phyloP scores from a whole-genome alignment of 352 stramenopile species.

The Phytophthora pinifolia region DNA sequence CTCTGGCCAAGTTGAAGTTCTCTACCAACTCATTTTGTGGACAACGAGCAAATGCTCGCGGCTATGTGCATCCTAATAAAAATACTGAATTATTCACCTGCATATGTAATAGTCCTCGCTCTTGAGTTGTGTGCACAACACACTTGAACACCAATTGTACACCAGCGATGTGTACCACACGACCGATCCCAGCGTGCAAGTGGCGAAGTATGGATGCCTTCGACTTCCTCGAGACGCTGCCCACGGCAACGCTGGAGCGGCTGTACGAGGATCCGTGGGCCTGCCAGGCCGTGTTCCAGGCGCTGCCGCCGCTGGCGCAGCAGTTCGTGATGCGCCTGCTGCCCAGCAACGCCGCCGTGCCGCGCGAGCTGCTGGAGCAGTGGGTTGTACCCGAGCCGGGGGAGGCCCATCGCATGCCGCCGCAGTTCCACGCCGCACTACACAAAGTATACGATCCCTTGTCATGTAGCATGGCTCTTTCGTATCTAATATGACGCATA shows the following conservation, averaged over 20 bases:
- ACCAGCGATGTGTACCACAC: background rate
- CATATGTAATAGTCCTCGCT: too few relatives aligned
- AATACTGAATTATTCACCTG: too few relatives aligned
- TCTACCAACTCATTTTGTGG: too few relatives aligned
- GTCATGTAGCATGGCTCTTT: too few relatives aligned
- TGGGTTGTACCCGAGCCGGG: constrained; percentile 63
- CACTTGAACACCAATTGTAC: background rate
- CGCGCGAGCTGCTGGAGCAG: constrained; percentile 53
- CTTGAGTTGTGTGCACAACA: background rate
- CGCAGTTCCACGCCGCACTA: constrained; percentile 52
- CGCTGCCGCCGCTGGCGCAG: constrained; percentile 81
- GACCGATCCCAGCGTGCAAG: background rate
- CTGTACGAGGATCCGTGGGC: constrained; percentile 88
- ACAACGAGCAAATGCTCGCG: too few relatives aligned
- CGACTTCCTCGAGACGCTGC: constrained; percentile 85
- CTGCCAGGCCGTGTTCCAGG: constrained; percentile 89
- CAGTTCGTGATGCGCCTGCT: constrained; percentile 91
- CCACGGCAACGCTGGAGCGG: constrained; percentile 68
- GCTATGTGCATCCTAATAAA: too few relatives aligned
- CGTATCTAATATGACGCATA: too few relatives aligned
- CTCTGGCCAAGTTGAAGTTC: too few relatives aligned
- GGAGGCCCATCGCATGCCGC: constrained; percentile 39
- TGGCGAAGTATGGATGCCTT: constrained; percentile 71
- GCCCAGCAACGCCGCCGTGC: constrained; percentile 51
- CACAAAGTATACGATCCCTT: constrained; percentile 32